phyloP scores from a whole-genome alignment of 441 rosid species.

The Euphorbia celastroides region DNA sequence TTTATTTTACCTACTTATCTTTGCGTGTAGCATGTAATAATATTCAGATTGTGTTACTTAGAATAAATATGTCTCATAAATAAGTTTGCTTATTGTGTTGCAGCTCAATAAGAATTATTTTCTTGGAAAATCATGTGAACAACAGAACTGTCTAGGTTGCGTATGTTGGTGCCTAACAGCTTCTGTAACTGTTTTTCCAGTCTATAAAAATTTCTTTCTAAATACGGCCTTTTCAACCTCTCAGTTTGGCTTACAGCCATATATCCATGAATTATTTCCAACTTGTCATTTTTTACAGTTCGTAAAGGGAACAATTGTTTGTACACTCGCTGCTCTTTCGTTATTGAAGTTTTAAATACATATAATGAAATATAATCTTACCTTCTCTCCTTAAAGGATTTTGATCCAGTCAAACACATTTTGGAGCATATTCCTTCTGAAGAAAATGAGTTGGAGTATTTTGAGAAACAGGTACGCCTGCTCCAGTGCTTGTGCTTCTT shows the following conservation, averaged over 20 bases:
- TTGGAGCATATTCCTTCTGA: conserved; percentile 72
- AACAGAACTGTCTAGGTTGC: neutral
- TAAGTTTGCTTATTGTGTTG: neutral
- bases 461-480: conserved; percentile 76
- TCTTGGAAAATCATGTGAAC: neutral
- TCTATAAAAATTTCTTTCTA: too few relatives aligned
- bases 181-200: neutral
- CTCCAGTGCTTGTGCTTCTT: neutral
- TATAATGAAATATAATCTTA: conserved; percentile 4
- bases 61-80: neutral
- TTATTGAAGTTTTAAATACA: neutral
- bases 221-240: neutral
- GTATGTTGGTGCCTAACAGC: neutral
- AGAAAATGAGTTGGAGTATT: conserved; percentile 58
- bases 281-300: neutral
- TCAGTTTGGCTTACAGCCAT: neutral
- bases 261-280: neutral
- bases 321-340: neutral
- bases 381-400: conserved; percentile 40
- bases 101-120: neutral
- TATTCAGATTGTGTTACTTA: neutral
- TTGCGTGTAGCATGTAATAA: neutral
- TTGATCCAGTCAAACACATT: conserved; percentile 77
- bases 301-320: neutral
- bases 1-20: neutral